phyloP scores from a whole-genome alignment of 2,329 filamentous ascomycete genomes.

The Apiospora pterosperma region DNA sequence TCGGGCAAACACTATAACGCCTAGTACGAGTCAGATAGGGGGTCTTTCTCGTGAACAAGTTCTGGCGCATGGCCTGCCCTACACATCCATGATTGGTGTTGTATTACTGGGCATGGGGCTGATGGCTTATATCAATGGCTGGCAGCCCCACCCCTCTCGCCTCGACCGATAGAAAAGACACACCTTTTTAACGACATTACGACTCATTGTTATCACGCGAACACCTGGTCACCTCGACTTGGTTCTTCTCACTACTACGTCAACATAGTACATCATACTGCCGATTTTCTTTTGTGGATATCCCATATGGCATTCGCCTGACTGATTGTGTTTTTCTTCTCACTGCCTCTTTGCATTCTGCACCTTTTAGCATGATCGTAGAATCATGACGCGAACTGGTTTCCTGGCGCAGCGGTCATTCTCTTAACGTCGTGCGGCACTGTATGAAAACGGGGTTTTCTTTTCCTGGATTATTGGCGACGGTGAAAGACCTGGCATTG shows the following conservation, averaged over 20 bases:
- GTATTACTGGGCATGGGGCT: constrained; percentile 77
- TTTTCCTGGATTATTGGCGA: not conserved
- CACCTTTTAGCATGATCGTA: not conserved
- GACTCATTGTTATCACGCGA: not conserved
- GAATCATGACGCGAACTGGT: not conserved
- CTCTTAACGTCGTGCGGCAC: not conserved
- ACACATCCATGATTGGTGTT: constrained; percentile 78
- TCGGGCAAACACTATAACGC: constrained; percentile 47
- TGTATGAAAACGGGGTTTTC: not conserved
- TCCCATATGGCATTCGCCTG: constrained; percentile 1
- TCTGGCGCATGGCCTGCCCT: constrained; percentile 61
- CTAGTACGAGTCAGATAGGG: constrained; percentile 35
- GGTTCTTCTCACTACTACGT: not conserved
- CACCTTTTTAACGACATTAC: constrained; percentile 1
- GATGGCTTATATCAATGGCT: constrained; percentile 84
- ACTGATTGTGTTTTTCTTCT: not conserved
- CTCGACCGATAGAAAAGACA: not conserved
- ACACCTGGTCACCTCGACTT: not conserved
- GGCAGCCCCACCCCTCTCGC: constrained; percentile 33
- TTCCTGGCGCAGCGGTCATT: constrained; percentile 2
- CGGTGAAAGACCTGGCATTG: not conserved
- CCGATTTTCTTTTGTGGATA: constrained; percentile 5
- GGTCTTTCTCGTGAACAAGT: constrained; percentile 40
- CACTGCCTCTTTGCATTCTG: not conserved
- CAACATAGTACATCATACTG: not conserved